Evolutionary conservation across 2,329 filamentous ascomycete genomes (phyloP), one percentile per base, ranked within the genome.

Genomic region (Leptographium radiaticola): DNA sequence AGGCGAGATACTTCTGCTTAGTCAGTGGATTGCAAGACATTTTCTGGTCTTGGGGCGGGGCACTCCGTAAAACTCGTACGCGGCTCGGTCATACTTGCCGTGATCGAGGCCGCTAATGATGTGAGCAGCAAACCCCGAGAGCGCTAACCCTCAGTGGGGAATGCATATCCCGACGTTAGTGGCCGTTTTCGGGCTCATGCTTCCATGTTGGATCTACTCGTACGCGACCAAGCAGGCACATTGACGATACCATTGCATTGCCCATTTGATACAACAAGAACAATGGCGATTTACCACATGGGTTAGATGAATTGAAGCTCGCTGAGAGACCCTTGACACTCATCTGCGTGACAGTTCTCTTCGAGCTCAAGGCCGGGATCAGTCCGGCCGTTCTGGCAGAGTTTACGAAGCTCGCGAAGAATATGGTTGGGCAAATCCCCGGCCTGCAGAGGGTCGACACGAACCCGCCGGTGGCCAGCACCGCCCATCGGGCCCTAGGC

Each of bases 221-320:
- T 9, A 42, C 15, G 10, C 20, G 15, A 25, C 42, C 25, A 5
- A 46, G 44, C 44, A 25, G 44, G 9, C 6, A 13, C 42, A 5
- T 25, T 25, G 25, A 25, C 25, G 25, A 25, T 25, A 5, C 2
- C 25, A 25, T 25, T 25, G 25, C 25, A 36, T 36, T 36, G 34
- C 34, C 34, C 34, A 3, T 13, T 13, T 31, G 11, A 16, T 8
- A 34, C 45, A 30, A 18, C 45, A 33, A 25, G 13, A 47, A 20
- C 45, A 31, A 51, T 51, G 49, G 38, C 49, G n/a, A 44, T 51
- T 15, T 44, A 51, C 40, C 49, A 52, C 31, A 45, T 45, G 39
- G 49, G 49, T 52, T 13, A 30, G 33, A 20, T 18, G 6, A n/a
- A n/a, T 3, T 4, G 31, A 1, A 4, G 4, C 20, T 0, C 20